Evolutionary conservation across 345 rosid species (phyloP).

Genomic region (Arabidopsis suecica): DNA sequence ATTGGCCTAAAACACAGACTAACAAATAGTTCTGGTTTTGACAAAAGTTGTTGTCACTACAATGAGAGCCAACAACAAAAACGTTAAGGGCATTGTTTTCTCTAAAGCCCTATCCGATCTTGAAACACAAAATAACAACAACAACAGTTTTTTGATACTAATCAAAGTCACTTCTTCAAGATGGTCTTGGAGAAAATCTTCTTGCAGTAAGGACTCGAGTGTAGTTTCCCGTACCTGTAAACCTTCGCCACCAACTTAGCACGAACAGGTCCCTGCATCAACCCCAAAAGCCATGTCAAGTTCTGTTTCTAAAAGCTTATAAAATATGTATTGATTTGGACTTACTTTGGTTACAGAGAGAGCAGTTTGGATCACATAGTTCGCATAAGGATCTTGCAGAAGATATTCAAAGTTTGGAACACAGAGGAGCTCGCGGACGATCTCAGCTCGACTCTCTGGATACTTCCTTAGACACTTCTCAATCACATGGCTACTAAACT

Average conservation of each 20-base stretch:
- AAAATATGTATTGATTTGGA: background rate
- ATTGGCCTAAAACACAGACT: conserved; percentile 11
- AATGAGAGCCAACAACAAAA: conserved; percentile 28
- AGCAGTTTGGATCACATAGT: conserved; percentile 82
- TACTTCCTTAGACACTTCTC: conserved; percentile 65
- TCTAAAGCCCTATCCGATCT: background rate
- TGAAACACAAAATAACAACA: conserved; percentile 8
- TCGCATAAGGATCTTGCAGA: conserved; percentile 76
- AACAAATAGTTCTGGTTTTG: conserved; percentile 7
- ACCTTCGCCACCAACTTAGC: conserved; percentile 57
- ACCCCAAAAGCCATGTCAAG: conserved; percentile 16
- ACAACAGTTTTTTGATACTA: background rate
- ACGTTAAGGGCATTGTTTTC: conserved; percentile 2
- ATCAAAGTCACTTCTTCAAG: conserved; percentile 53
- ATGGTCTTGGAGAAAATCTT: conserved; percentile 66
- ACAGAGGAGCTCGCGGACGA: conserved; percentile 58
- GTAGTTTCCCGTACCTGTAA: conserved; percentile 50
- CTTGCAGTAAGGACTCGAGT: conserved; percentile 73
- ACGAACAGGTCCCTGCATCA: conserved; percentile 58
- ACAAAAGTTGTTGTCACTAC: conserved; percentile 27
- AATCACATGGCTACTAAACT: conserved; percentile 81
- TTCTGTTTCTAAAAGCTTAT: background rate
- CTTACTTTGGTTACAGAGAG: conserved; percentile 60
- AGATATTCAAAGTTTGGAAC: conserved; percentile 65
- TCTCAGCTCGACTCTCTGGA: conserved; percentile 59